Evolutionary conservation across 176 grass and related monocot species (phyloP), one percentile per base, ranked within the genome.

Genomic region (Guadua angustifolia): DNA sequence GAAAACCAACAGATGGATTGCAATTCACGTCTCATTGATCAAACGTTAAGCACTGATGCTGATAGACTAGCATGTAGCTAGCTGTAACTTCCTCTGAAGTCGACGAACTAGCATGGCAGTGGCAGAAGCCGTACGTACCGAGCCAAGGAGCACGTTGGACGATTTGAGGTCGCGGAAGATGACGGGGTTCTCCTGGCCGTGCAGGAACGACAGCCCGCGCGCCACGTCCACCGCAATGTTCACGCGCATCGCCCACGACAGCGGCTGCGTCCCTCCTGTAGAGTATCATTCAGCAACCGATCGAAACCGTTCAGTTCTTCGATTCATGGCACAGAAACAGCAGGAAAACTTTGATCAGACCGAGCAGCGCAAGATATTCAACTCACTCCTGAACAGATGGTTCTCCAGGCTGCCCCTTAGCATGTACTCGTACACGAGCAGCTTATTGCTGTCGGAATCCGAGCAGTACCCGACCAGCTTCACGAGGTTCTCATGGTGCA

Each of bases 371-470:
- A 25, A 40, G 21, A 24, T 38, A 6, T 10, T 11, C n/a, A 32
- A 73, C 86, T 66, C 88, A 66, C 92, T 92, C 43, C 86, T 92
- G 90, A 97, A 97, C 9, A 97, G 88, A 77, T 97, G 95, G 79
- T 97, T 97, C 87, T 97, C 95, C 46, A 97, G 90, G 92, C 88
- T 97, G 64, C 95, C 92, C 49, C 89, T 82, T 2, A 51, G 88
- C 95, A 97, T 94, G 90, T 91, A 93, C 71, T 97, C 95, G 45
- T 97, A 94, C 17, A 97, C 95, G 1, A 97, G 90, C 57, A 97
- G 82, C 81, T 91, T 97, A 79, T 90, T 94, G 84, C 35, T 76
- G 55, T 88, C 88, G 15, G 86, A 77, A 46, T 94, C 95, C 19
- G 95, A 93, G 82, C 95, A 97, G 78, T 91, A 94, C 72, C 95